Base-by-base conservation (phyloP, 2,329 filamentous ascomycete genomes). In the Microdochium trichocladiopsis region DNA sequence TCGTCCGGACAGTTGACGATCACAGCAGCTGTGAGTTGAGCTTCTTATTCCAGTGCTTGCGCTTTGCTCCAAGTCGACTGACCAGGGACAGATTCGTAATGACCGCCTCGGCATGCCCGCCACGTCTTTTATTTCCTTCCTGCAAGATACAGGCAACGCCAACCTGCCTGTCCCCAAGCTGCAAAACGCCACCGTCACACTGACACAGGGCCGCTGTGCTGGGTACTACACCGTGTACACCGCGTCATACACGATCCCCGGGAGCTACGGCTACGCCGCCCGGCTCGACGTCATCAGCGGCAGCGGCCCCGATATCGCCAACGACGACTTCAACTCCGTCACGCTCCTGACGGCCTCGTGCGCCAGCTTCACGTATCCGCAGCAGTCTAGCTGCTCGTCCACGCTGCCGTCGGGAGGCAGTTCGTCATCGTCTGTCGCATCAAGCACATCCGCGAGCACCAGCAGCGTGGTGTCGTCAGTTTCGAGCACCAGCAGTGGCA, bases 141-240 rank as follows among this genome's bases (percentile, higher is more conserved):
- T 76, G 59, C 66, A 63, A 48, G 59, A 65, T 3, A 62, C 57
- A 11, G 56, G 53, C 11, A 65, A 68, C 55, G 63, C 65, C 6
- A 67, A 64, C 49, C 76, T 71, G 48, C 72, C 75, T 0, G 67
- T 77, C 2, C 73, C 75, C 1, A 63, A 58, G 1, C 56, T 79
- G 18, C 67, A 63, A 51, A 70, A 61, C 12, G 61, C 65, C 14
- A 69, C 63, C 1, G 52, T 77, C 2, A 49, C 66, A 9, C 70
- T 80, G 66, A 62, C 57, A 2, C 67, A 72, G 59, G 74, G 72
- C 1, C 58, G 65, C 43, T 79, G 76, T 49, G 65, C 72, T 21
- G 77, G 77, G 18, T 54, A 61, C 25, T 79, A 80, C 57, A 79
- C 76, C 0, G 68, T 79, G 24, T 80, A 74, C 58, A 68, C 66